These are phyloP conservation scores for Hemisphaericaspora lyxosophila DNA, from an alignment of 1,139 yeast species.

Conservation along the genomic window DNA sequence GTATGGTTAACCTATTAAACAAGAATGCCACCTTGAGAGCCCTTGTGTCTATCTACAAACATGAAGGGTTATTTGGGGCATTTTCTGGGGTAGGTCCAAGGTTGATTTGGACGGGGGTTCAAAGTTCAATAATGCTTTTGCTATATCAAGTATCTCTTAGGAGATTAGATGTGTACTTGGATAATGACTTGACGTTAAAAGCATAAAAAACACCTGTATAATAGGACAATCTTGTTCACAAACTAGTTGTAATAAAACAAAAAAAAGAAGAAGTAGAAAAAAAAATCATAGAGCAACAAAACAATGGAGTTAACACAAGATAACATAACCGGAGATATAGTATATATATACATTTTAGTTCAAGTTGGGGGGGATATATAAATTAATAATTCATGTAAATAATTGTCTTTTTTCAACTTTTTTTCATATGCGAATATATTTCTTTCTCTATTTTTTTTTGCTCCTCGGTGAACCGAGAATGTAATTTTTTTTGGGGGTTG, in stretches of 20 bases:
- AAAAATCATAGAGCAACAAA: too few species aligned
- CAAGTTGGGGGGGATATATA: neutral
- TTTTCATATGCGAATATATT: neutral
- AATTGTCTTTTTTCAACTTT: too few species aligned
- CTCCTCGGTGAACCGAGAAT: neutral
- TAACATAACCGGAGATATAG: too few species aligned
- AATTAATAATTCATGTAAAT: neutral
- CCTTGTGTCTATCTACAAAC: conserved; percentile 60
- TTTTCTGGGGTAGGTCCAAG: conserved; percentile 97
- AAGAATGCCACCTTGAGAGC: conserved; percentile 64
- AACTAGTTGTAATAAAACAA: too few species aligned
- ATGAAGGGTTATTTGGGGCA: conserved; percentile 77
- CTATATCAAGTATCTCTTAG: conserved; percentile 67
- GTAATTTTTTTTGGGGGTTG: neutral
- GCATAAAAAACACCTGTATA: neutral
- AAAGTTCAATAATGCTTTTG: conserved; percentile 90
- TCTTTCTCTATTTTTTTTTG: neutral
- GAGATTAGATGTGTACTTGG: conserved; percentile 32
- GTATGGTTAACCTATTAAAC: conserved; percentile 22
- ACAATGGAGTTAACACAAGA: too few species aligned
- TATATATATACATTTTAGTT: neutral
- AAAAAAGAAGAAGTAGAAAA: too few species aligned
- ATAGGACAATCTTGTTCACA: too few species aligned
- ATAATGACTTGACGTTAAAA: conserved; percentile 8
- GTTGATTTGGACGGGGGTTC: conserved; percentile 93